Percentiles rank a stretch among this genome's conserved stretches.
phyloP scores from a whole-genome alignment of 805 yeast genomes.

The Metschnikowia dekortorum region DNA sequence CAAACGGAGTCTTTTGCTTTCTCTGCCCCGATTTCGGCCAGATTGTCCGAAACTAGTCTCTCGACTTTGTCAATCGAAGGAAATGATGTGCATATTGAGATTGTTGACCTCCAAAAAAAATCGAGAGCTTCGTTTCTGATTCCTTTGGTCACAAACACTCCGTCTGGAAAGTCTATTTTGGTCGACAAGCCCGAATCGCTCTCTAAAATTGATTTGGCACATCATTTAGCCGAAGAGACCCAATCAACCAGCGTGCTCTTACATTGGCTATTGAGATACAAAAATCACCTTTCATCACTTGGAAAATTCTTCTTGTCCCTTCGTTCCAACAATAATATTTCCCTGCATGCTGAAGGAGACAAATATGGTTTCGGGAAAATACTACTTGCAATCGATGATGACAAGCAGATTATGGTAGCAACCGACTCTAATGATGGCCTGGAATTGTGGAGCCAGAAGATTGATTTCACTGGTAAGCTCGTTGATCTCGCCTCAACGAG shows the following conservation, averaged over 20 bases:
- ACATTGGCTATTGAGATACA: constrained; percentile 28
- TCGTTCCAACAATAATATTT: neutral
- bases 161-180: constrained; percentile 18
- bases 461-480: neutral
- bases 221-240: constrained; percentile 30
- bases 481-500: constrained; percentile 5
- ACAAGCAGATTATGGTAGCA: constrained; percentile 8
- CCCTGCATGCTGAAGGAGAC: constrained; percentile 12
- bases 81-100: neutral
- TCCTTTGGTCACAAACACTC: neutral
- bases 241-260: constrained; percentile 16
- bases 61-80: neutral
- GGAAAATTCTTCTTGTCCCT: constrained; percentile 21
- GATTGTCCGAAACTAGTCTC: neutral
- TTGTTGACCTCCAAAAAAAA: neutral
- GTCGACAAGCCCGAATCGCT: constrained; percentile 31
- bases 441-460: constrained; percentile 5
- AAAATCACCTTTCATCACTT: constrained; percentile 31
- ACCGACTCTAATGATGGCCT: constrained; percentile 11
- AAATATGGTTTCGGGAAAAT: constrained; percentile 32
- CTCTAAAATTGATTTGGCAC: constrained; percentile 24
- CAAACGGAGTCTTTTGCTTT: neutral
- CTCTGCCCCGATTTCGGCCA: neutral
- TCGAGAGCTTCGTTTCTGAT: neutral
- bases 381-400: constrained; percentile 25